Evolutionary conservation across 2,329 filamentous ascomycete genomes (phyloP).

Genomic region (Didymella glomerata): DNA sequence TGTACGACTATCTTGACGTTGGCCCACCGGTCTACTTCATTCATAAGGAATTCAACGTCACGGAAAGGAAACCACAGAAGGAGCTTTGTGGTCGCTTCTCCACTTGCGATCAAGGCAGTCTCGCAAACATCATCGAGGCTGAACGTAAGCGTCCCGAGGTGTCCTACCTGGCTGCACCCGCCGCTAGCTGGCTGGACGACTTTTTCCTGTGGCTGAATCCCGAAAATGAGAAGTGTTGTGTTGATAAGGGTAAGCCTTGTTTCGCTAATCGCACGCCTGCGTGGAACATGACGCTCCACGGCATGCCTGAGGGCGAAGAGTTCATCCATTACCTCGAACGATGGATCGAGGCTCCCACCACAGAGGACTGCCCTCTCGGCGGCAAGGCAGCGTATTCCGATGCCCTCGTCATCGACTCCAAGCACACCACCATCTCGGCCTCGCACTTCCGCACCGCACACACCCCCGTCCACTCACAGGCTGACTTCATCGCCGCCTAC

Average conservation of each 20-base stretch:
- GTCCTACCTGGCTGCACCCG: slow-evolving; percentile 86
- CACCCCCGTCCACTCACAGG: slow-evolving; percentile 83
- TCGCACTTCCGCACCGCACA: slow-evolving; percentile 94
- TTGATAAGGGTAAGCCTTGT: slow-evolving; percentile 70
- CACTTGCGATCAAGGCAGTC: slow-evolving; percentile 81
- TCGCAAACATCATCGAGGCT: slow-evolving; percentile 90
- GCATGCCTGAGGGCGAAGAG: slow-evolving; percentile 93
- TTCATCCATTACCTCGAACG: slow-evolving; percentile 86
- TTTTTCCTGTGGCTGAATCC: slow-evolving; percentile 98
- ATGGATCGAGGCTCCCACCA: slow-evolving; percentile 83
- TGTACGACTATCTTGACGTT: slow-evolving; percentile 89
- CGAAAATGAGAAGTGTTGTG: slow-evolving; percentile 70
- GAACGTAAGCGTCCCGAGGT: slow-evolving; percentile 89
- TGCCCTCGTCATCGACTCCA: slow-evolving; percentile 79
- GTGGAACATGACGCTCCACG: slow-evolving; percentile 88
- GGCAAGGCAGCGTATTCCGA: slow-evolving; percentile 87
- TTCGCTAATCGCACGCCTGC: slow-evolving; percentile 78
- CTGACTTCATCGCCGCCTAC: slow-evolving; percentile 93
- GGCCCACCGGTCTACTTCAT: slow-evolving; percentile 98
- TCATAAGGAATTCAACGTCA: slow-evolving; percentile 80
- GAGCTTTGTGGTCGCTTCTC: slow-evolving; percentile 91
- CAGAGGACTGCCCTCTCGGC: slow-evolving; percentile 84
- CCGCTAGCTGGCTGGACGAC: slow-evolving; percentile 96
- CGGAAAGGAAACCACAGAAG: slow-evolving; percentile 77
- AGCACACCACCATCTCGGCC: slow-evolving; percentile 73